These are phyloP conservation scores for Cinnamomum micranthum DNA, from an alignment of 164 flowering plant species.

Conservation along the genomic window DNA sequence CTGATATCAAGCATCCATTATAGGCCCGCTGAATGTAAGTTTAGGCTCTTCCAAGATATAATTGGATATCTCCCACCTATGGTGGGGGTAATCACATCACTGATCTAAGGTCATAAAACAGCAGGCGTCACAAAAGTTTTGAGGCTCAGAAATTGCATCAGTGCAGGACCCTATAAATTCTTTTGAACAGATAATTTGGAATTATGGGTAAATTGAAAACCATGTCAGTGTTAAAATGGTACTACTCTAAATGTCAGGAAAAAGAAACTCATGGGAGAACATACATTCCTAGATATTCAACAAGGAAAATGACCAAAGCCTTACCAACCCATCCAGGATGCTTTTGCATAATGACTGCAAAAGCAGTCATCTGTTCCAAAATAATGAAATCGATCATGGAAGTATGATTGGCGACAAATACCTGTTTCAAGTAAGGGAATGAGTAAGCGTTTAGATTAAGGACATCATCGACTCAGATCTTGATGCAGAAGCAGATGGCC, in stretches of 20 bases:
- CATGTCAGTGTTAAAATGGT: not conserved
- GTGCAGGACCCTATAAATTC: not conserved
- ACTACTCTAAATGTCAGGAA: not conserved
- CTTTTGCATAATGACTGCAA: conserved; percentile 99
- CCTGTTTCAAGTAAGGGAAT: conserved; percentile 42
- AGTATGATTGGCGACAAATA: conserved; percentile 95
- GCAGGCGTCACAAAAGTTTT: too few relatives aligned
- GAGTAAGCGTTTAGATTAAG: not conserved
- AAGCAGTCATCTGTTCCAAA: conserved; percentile 97
- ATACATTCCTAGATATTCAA: not conserved
- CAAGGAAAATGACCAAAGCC: conserved; percentile 14
- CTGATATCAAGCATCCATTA: not conserved
- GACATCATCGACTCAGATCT: not conserved
- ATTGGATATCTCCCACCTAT: not conserved
- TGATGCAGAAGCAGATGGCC: too few relatives aligned
- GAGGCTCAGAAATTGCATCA: not conserved
- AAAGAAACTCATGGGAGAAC: not conserved
- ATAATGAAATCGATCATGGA: conserved; percentile 97
- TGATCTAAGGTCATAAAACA: not conserved
- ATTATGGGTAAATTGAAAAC: not conserved
- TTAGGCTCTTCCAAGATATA: not conserved
- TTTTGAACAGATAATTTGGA: not conserved
- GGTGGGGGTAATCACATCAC: not conserved
- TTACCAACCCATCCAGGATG: conserved; percentile 99
- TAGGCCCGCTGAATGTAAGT: not conserved